A percentile compares a stretch with the other conserved stretches of the same genome.
Evolutionary conservation across 108 stramenopile genomes (phyloP).

Genomic region (Nannochloropsis salina): DNA sequence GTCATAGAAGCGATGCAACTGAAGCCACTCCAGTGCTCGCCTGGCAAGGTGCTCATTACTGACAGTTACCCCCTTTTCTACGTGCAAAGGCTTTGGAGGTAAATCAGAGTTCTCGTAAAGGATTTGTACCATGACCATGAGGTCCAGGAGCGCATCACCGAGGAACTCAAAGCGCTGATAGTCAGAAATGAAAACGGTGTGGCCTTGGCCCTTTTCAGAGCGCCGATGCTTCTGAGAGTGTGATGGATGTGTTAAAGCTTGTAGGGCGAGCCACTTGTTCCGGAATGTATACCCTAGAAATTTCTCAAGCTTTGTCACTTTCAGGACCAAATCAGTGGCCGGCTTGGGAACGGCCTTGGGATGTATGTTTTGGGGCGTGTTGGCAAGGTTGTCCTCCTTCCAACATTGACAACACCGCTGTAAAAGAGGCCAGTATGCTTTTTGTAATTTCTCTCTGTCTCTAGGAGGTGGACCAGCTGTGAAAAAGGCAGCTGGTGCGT

Average conservation of each 20-base stretch:
- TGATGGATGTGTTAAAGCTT: slow-evolving; percentile 49
- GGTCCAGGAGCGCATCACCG: slow-evolving; percentile 46
- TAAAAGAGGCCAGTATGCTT: neutral
- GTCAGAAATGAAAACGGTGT: neutral
- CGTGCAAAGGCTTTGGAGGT: slow-evolving; percentile 35
- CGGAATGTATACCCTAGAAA: slow-evolving; percentile 38
- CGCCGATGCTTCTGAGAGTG: slow-evolving; percentile 26
- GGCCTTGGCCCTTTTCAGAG: neutral
- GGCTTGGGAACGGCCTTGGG: neutral
- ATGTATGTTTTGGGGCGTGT: neutral
- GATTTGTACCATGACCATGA: slow-evolving; percentile 45
- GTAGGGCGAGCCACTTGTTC: slow-evolving; percentile 45
- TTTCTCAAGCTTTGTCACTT: slow-evolving; percentile 33
- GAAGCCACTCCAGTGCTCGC: neutral
- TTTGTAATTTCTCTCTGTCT: neutral
- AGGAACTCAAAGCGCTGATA: slow-evolving; percentile 51
- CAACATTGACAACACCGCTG: neutral
- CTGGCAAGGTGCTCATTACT: neutral
- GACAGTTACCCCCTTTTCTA: slow-evolving; percentile 18
- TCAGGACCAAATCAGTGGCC: neutral
- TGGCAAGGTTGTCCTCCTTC: neutral
- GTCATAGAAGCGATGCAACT: neutral
- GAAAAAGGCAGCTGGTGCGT: neutral
- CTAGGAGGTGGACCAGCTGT: neutral
- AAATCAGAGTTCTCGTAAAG: slow-evolving; percentile 35